phyloP scores from a whole-genome alignment of 345 rosid genomes.

The Populus simonii region DNA sequence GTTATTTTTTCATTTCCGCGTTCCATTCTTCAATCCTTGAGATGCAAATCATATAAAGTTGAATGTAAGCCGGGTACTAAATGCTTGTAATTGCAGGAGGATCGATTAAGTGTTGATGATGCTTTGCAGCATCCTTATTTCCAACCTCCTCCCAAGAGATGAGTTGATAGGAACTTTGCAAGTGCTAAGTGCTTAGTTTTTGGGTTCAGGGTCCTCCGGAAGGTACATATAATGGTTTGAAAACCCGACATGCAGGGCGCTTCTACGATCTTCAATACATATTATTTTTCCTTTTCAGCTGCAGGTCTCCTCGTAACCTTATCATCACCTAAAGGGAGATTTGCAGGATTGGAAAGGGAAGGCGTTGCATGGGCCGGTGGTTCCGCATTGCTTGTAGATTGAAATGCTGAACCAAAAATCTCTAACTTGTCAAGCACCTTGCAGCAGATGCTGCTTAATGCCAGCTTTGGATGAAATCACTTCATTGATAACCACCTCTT shows the following conservation, averaged over 20 bases:
- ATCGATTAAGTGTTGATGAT: slow-evolving; percentile 59
- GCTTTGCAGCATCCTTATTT: slow-evolving; percentile 87
- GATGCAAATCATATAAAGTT: neutral
- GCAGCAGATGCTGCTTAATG: neutral
- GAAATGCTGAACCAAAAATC: neutral
- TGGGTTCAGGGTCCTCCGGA: too few species aligned
- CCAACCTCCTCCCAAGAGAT: slow-evolving; percentile 40
- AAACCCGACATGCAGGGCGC: neutral
- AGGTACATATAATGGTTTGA: too few species aligned
- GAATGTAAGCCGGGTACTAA: neutral
- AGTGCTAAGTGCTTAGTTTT: neutral
- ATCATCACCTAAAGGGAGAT: neutral
- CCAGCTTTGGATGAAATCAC: neutral
- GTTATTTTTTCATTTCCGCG: neutral
- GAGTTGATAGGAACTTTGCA: neutral
- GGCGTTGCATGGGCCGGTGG: neutral
- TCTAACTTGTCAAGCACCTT: neutral
- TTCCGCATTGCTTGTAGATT: neutral
- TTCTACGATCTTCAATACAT: neutral
- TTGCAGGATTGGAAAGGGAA: neutral
- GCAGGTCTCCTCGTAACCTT: neutral
- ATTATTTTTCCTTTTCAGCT: neutral
- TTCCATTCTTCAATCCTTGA: neutral
- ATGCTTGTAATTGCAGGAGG: slow-evolving; percentile 46
- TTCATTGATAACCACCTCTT: neutral